Percentiles rank a stretch among this genome's conserved stretches.
These are phyloP conservation scores for Helianthus tuberosus DNA, from an alignment of 129 eudicot species.

Conservation along the genomic window DNA sequence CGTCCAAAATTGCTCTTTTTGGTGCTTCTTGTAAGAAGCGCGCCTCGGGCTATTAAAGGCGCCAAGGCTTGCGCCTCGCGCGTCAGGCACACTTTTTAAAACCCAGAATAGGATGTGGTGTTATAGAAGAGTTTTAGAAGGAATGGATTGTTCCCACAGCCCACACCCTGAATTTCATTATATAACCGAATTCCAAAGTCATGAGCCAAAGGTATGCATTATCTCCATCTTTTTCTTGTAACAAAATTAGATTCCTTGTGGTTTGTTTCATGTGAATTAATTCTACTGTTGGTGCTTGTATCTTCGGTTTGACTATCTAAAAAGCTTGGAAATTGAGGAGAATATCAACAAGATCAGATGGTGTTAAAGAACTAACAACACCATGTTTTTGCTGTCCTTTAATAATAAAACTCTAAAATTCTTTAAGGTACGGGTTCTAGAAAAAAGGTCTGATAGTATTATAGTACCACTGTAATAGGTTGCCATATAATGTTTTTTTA, in stretches of 20 bases:
- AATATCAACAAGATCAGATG: slow-evolving; percentile 93
- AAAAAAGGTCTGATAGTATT: slow-evolving; percentile 1
- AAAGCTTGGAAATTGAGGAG: slow-evolving; percentile 97
- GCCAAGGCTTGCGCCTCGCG: too few species aligned
- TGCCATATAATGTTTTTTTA: too few species aligned
- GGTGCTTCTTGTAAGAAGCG: too few species aligned
- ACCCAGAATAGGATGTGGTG: too few species aligned
- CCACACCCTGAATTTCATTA: slow-evolving; percentile 90
- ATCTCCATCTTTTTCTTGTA: neutral
- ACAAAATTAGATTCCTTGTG: neutral
- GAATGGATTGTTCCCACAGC: slow-evolving; percentile 65
- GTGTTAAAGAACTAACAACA: slow-evolving; percentile 76
- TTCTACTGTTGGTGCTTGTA: slow-evolving; percentile 25
- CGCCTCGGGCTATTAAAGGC: too few species aligned
- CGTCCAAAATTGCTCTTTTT: too few species aligned
- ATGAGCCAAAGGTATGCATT: too few species aligned
- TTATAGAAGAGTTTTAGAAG: slow-evolving; percentile 70
- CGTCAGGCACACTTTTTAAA: too few species aligned
- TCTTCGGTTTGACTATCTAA: slow-evolving; percentile 87
- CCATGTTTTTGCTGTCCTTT: slow-evolving; percentile 78
- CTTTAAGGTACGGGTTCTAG: slow-evolving; percentile 69
- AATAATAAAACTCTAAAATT: too few species aligned
- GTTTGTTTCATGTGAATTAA: slow-evolving; percentile 14
- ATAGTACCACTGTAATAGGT: too few species aligned
- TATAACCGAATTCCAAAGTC: slow-evolving; percentile 96